Conservation (phyloP, 495 filamentous ascomycete genomes). For the Aspergillus kassunensis region DNA sequence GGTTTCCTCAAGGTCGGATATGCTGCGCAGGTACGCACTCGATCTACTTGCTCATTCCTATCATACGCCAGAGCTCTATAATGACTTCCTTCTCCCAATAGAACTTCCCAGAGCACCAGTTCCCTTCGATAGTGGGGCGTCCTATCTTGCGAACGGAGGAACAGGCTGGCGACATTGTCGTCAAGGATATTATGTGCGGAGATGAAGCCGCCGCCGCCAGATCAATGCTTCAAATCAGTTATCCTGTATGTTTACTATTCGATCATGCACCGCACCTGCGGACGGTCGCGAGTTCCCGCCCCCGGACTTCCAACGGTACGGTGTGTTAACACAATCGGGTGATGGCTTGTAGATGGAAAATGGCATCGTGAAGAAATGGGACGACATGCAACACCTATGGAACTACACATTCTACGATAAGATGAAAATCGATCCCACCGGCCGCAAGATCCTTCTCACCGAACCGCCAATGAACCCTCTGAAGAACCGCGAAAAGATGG, state of each 20-base stretch:
- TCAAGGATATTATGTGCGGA: constrained; percentile 99
- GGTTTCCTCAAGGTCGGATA: constrained; percentile 99
- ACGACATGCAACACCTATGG: constrained; percentile 99
- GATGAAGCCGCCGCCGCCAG: constrained; percentile 95
- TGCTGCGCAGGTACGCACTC: constrained; percentile 64
- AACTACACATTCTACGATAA: constrained; percentile 98
- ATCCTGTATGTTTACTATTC: constrained; percentile 60
- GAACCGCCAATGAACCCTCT: constrained; percentile 98
- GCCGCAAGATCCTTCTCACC: constrained; percentile 95
- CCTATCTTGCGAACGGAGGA: constrained; percentile 97
- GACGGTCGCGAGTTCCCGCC: constrained; percentile 18
- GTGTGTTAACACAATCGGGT: constrained; percentile 24
- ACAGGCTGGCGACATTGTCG: constrained; percentile 66
- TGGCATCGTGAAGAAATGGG: constrained; percentile 98
- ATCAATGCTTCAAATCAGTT: constrained; percentile 95
- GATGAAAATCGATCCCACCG: constrained; percentile 85
- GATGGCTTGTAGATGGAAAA: constrained; percentile 78
- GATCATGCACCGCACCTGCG: constrained; percentile 2
- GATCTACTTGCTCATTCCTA: constrained; percentile 19
- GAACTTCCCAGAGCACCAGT: constrained; percentile 99
- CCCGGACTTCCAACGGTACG: constrained; percentile 21
- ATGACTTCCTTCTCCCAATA: constrained; percentile 30
- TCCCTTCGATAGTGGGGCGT: constrained; percentile 95
- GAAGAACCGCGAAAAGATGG: constrained; percentile 94
- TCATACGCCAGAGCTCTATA: constrained; percentile 11